phyloP scores from a whole-genome alignment of 352 stramenopile species.

The Detonula confervacea region DNA sequence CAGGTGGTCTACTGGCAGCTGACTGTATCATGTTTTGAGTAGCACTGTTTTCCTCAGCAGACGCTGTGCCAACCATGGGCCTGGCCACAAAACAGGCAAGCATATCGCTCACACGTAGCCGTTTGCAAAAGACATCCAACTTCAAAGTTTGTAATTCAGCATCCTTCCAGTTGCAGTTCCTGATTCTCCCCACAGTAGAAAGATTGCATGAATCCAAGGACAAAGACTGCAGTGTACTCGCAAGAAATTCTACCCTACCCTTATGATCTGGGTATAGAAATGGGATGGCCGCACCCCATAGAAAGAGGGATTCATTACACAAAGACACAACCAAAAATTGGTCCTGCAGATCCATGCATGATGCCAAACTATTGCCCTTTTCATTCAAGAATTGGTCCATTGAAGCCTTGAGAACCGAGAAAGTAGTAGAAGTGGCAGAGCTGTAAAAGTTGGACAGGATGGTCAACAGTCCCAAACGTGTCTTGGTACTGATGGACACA shows the following conservation, averaged over 20 bases:
- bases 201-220: no score
- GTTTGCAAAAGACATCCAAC: slow-evolving; percentile 75
- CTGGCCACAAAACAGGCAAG: slow-evolving; percentile 65
- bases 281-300: slow-evolving; percentile 73
- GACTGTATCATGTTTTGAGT: neutral
- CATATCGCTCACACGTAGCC: slow-evolving; percentile 76
- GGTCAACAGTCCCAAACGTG: slow-evolving; percentile 28
- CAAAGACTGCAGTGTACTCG: slow-evolving; percentile 27
- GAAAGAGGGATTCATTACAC: slow-evolving; percentile 63
- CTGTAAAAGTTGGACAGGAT: slow-evolving; percentile 54
- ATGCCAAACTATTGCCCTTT: neutral
- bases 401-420: slow-evolving; percentile 32
- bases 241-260: slow-evolving; percentile 60
- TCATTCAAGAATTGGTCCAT: slow-evolving; percentile 33
- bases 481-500: slow-evolving; percentile 45
- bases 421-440: slow-evolving; percentile 30
- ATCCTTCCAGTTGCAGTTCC: slow-evolving; percentile 40
- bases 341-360: slow-evolving; percentile 22
- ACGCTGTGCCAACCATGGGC: slow-evolving; percentile 39
- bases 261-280: slow-evolving; percentile 67
- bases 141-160: slow-evolving; percentile 44
- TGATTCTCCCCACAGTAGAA: neutral
- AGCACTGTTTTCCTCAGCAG: neutral
- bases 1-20: slow-evolving; percentile 1
- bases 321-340: slow-evolving; percentile 52